A percentile compares a stretch with the other conserved stretches of the same genome.
phyloP scores from a whole-genome alignment of 2,329 filamentous ascomycete genomes.

The Alternaria longipes region DNA sequence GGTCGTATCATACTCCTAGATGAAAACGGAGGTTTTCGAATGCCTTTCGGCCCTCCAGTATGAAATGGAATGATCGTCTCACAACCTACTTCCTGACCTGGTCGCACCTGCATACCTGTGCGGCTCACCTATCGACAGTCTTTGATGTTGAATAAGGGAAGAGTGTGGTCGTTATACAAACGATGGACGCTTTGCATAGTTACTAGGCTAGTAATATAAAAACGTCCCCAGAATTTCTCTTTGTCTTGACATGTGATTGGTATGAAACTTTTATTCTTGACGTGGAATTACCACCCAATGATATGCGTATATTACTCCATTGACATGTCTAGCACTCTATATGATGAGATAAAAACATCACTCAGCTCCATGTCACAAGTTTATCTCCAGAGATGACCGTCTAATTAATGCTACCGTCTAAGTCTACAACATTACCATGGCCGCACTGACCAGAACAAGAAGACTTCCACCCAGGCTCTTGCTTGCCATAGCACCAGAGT shows the following conservation, averaged over 20 bases:
- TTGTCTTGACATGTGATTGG: not conserved
- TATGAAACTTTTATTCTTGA: not conserved
- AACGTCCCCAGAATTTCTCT: not conserved
- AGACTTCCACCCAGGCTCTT: not conserved
- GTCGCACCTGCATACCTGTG: not conserved
- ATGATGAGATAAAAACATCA: not conserved
- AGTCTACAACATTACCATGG: not conserved
- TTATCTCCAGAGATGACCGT: too few species aligned
- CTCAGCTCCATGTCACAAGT: not conserved
- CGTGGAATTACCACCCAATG: rapidly evolving
- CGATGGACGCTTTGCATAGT: not conserved
- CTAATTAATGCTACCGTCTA: not conserved
- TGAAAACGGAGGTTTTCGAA: not conserved
- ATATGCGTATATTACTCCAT: not conserved
- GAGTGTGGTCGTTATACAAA: not conserved
- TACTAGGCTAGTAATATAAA: not conserved
- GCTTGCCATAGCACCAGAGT: not conserved
- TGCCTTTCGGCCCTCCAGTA: not conserved
- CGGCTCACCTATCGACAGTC: not conserved
- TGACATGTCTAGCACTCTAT: not conserved
- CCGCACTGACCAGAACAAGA: not conserved
- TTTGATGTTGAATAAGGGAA: not conserved
- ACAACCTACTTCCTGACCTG: not conserved
- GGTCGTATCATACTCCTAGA: not conserved
- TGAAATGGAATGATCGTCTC: not conserved